Evolutionary conservation across 2,329 filamentous ascomycete species (phyloP), one percentile per base, ranked within the genome.

Genomic region (Colletotrichum graminicola): DNA sequence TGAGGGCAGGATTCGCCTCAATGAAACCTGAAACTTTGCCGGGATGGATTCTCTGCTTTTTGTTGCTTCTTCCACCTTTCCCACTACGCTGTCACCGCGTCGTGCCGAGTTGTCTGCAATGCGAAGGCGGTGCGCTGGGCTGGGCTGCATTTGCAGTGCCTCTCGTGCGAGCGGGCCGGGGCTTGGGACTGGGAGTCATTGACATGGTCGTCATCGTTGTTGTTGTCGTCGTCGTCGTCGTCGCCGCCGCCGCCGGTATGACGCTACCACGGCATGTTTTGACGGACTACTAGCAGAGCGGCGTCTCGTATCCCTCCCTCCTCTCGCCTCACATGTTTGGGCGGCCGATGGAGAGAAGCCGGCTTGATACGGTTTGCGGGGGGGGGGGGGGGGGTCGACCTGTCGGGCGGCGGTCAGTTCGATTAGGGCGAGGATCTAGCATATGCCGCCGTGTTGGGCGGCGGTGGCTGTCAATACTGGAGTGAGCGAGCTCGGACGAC

Each of bases 21-120:
- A 66, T 59, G 43, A 47, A 60, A 61, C 51, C 56, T 67, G 67
- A 71, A 67, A 71, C 63, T 7, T 62, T 47, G 45, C 21, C 45
- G 41, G 67, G 39, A 43, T 41, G n/a, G 18, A 41, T 43, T 43
- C 39, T 45, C 43, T 69, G 11, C 7, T 16, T 2, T 26, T 51
- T 51, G 5, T 43, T 3, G 6, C 23, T 26, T 23, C 10, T 26
- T 51, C n/a, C 11, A 14, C 10, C 12, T 26, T 36, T 52, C n/a
- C 55, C 62, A 29, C 45, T 54, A 55, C 21, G 45, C 39, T 41
- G 61, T 63, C n/a, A 21, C 34, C 26, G 57, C 29, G 55, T 45
- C 39, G 55, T 70, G 62, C 52, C 54, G 67, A 60, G 34, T 54
- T 66, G 67, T 60, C 55, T 66, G 43, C 43, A 36, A 61, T 61